These are phyloP conservation scores for Themeda triandra DNA, from an alignment of 176 grass and related monocot species.

Conservation along the genomic window DNA sequence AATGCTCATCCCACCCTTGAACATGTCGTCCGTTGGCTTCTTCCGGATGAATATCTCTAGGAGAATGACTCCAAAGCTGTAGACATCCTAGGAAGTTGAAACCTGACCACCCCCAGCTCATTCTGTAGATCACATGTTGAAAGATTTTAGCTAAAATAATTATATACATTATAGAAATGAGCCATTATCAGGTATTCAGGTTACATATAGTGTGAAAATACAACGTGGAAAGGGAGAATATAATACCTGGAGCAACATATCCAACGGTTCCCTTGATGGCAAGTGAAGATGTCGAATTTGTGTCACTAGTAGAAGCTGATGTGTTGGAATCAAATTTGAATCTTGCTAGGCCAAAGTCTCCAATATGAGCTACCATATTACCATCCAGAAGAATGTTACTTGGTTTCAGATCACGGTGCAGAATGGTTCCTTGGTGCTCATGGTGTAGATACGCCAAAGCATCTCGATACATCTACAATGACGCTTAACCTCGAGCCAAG, in stretches of 20 bases:
- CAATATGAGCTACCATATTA: too few relatives aligned
- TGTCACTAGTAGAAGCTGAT: background rate
- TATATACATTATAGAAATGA: too few relatives aligned
- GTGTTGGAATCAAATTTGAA: background rate
- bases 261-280: constrained; percentile 15
- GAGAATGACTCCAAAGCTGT: too few relatives aligned
- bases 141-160: too few relatives aligned
- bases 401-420: constrained; percentile 30
- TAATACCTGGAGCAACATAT: constrained; percentile 34
- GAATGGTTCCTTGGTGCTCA: background rate
- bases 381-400: constrained; percentile 13
- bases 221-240: background rate
- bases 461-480: background rate
- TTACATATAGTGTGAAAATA: too few relatives aligned
- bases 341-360: background rate
- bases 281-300: background rate
- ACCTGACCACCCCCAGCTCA: background rate
- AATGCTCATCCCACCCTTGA: too few relatives aligned
- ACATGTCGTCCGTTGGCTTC: too few relatives aligned
- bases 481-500: constrained; percentile 19
- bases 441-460: constrained; percentile 26
- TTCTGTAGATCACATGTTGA: background rate
- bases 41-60: too few relatives aligned
- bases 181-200: too few relatives aligned
- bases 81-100: too few relatives aligned